A percentile compares a stretch with the other conserved stretches of the same genome.
phyloP scores from a whole-genome alignment of 2,329 filamentous ascomycete genomes.

The Penicillium sp. region DNA sequence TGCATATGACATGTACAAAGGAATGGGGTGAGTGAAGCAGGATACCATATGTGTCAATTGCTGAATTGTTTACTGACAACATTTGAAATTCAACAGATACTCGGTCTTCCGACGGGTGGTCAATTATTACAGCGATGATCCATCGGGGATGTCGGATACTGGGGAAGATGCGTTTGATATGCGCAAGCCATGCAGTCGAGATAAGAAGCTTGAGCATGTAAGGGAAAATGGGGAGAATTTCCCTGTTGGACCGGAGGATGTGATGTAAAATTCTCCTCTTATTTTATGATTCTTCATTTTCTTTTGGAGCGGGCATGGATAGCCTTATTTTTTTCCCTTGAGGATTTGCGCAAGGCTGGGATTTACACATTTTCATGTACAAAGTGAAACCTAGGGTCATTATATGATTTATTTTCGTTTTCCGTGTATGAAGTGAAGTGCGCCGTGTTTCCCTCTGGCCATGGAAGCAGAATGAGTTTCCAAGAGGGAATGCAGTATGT shows the following conservation, averaged over 20 bases:
- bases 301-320: background rate
- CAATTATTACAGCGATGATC: conserved; percentile 89
- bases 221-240: conserved; percentile 77
- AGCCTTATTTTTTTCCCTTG: background rate
- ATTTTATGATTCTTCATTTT: background rate
- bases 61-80: conserved; percentile 4
- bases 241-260: conserved; percentile 76
- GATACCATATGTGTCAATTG: background rate
- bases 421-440: background rate
- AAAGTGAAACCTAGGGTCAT: background rate
- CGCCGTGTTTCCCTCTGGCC: background rate
- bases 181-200: conserved; percentile 84
- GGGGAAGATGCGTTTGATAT: conserved; percentile 95
- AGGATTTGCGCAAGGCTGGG: background rate
- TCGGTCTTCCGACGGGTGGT: conserved; percentile 84
- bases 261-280: conserved; percentile 39
- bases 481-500: background rate
- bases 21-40: conserved; percentile 65
- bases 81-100: conserved; percentile 49
- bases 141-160: conserved; percentile 55
- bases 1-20: conserved; percentile 84
- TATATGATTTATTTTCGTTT: background rate
- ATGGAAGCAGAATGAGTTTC: background rate
- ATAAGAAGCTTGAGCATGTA: conserved; percentile 72
- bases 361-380: background rate